Evolutionary conservation across 1,139 yeast genomes (phyloP), one percentile per base, ranked within the genome.

Genomic region (Blastobotrys arbuscula): DNA sequence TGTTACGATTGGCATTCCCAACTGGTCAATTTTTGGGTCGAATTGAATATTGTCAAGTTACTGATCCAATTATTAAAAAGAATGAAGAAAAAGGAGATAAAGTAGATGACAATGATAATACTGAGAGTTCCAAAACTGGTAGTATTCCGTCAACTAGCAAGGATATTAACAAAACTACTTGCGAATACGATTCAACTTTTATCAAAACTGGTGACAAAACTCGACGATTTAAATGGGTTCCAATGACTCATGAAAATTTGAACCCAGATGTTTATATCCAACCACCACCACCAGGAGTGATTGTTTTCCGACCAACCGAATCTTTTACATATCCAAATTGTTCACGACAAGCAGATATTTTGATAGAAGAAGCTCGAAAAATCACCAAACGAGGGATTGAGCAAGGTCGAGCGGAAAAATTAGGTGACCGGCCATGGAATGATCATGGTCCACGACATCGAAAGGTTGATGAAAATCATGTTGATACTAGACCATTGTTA

Each of bases 211-310:
- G 19, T 28, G 39, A 51, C 41, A 41, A 50, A 21, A 36, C 20
- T 19, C 52, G 52, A 35, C 49, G 49, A 37, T 54, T 52, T 52
- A 55, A 56, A 45, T 89, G 96, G 96, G 88, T 89, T 37, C 95
- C 97, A 28, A 69, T 84, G 49, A 71, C 77, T 42, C 76, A 78
- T 51, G 69, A 70, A 31, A 73, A 74, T 56, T 63, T 86, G 53
- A 86, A 89, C 63, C 69, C 76, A 2, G 77, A 75, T 24, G 68
- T 88, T 26, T 63, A 69, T 2, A 78, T 90, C 8, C 66, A 66
- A 31, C 84, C 89, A 2, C 96, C 97, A 18, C 96, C 97, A 34
- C 89, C 92, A 1, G 96, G 97, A 21, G 90, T 89, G 15, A 61
- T 89, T 52, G 95, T 89, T 4, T 89, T 84, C 72, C 78, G 94